phyloP scores from a whole-genome alignment of 306 rosid genomes.

The Astragalus glycyphyllos region DNA sequence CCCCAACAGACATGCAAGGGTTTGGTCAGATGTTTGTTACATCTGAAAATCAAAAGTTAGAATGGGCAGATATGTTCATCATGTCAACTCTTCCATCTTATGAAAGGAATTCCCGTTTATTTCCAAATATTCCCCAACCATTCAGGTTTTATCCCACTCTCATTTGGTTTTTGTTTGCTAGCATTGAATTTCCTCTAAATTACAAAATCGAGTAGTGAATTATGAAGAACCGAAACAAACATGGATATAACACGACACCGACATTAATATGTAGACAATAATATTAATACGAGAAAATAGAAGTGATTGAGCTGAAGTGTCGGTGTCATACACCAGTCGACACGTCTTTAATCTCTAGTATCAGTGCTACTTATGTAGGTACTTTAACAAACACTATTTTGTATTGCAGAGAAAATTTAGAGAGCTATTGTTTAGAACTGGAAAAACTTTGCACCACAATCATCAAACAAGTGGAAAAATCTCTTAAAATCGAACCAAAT shows the following conservation, averaged over 20 bases:
- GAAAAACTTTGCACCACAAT: conserved; percentile 26
- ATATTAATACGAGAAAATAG: too few species aligned
- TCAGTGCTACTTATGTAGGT: not conserved
- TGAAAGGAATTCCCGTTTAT: conserved; percentile 30
- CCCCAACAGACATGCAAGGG: conserved; percentile 18
- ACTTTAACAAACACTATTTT: not conserved
- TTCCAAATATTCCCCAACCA: conserved; percentile 34
- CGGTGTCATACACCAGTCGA: too few species aligned
- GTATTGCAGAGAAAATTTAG: conserved; percentile 37
- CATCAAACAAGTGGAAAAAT: conserved; percentile 25
- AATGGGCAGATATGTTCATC: conserved; percentile 33
- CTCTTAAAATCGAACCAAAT: conserved; percentile 38
- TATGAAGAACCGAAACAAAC: too few species aligned
- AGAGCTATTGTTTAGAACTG: conserved; percentile 18
- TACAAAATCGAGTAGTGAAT: not conserved
- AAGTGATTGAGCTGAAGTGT: too few species aligned
- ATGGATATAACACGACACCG: too few species aligned
- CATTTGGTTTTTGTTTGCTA: too few species aligned
- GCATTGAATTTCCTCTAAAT: not conserved
- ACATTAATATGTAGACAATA: too few species aligned
- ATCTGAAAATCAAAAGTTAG: conserved; percentile 40
- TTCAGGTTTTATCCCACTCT: conserved; percentile 23
- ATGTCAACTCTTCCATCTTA: conserved; percentile 15
- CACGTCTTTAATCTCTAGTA: too few species aligned
- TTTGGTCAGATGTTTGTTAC: conserved; percentile 41